Base-by-base conservation (phyloP, 306 rosid genomes). In the Astragalus membranaceus region DNA sequence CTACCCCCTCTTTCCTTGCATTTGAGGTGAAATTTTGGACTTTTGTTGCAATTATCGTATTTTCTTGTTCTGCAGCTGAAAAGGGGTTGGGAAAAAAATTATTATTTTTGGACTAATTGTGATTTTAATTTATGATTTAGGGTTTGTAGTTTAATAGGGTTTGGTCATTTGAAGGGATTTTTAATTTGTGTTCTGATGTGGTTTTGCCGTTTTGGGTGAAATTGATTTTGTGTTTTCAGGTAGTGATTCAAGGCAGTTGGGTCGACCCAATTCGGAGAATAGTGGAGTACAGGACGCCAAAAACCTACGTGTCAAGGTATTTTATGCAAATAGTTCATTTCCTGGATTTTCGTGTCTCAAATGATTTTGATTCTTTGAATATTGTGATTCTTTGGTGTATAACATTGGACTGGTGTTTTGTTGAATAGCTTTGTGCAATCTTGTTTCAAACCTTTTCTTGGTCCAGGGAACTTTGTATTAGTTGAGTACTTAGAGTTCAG, bases 221-320 rank as follows among this genome's bases (percentile, higher is more conserved):
- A 17, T 76, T 81, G 62, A 57, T 72, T 85, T 49, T 58, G 57
- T 68, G 79, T 66, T 69, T 83, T 56, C 91, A 95, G 99, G 84
- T 70, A 87, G 92, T 80, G 75, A 74, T 70, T 59, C 91, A 33
- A 87, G 84, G 72, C 91, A 67, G 55, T 71, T 89, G 72, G 83
- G 81, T 64, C 87, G 89, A 79, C 79, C 79, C 8, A 86, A 65
- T 86, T 58, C 72, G 29, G 96, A 85, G 75, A 83, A 85, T 70
- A 80, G 78, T 69, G 95, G 89, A 53, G 92, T 80, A 13, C 77
- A 78, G 1, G 99, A 95, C 62, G 88, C 97, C 16, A 95, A 91
- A 79, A 95, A 95, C 79, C 80, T 91, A 12, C 96, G 95, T 11
- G 93, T 95, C 8, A 95, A 95, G 97, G 99, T 91, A 82, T 39